These are phyloP conservation scores for Pythium coloratum DNA, from an alignment of 352 stramenopile genomes.

Conservation along the genomic window DNA sequence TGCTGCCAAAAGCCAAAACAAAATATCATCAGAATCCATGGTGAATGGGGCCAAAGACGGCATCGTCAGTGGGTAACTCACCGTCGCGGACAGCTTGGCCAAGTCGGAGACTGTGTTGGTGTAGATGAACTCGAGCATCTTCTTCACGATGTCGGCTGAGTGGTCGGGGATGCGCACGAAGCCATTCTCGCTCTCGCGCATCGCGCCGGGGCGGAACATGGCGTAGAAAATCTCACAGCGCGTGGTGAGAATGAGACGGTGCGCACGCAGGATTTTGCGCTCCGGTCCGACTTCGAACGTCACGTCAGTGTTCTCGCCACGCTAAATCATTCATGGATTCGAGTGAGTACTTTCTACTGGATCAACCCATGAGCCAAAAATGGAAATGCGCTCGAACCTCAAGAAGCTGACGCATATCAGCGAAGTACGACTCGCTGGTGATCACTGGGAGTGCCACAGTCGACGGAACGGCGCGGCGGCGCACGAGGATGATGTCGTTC, in stretches of 20 bases:
- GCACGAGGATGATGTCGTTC: conserved; percentile 88
- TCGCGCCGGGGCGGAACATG: conserved; percentile 85
- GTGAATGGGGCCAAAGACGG: too few relatives aligned
- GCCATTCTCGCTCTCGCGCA: conserved; percentile 82
- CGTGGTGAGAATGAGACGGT: conserved; percentile 76
- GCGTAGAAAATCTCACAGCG: conserved; percentile 89
- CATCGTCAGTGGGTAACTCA: conserved; percentile 28
- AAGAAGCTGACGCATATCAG: conserved; percentile 72
- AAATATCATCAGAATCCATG: neutral
- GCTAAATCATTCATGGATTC: conserved; percentile 30
- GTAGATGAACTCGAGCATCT: conserved; percentile 94
- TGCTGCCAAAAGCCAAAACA: conserved; percentile 42
- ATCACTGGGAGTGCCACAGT: conserved; percentile 46
- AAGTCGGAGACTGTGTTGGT: conserved; percentile 88
- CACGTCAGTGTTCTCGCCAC: conserved; percentile 62
- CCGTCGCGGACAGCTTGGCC: conserved; percentile 65
- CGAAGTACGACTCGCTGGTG: conserved; percentile 76
- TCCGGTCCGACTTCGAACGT: conserved; percentile 71
- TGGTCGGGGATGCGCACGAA: conserved; percentile 84
- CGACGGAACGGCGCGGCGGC: conserved; percentile 43
- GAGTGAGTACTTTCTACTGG: neutral
- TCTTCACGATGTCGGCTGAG: conserved; percentile 78
- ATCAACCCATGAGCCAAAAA: neutral
- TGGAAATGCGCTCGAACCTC: conserved; percentile 33
- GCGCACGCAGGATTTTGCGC: conserved; percentile 56